Percentiles rank a stretch among this genome's conserved stretches.
These are phyloP conservation scores for Paramecium tetraurelia DNA, from an alignment of 73 alveolate species.

Conservation along the genomic window DNA sequence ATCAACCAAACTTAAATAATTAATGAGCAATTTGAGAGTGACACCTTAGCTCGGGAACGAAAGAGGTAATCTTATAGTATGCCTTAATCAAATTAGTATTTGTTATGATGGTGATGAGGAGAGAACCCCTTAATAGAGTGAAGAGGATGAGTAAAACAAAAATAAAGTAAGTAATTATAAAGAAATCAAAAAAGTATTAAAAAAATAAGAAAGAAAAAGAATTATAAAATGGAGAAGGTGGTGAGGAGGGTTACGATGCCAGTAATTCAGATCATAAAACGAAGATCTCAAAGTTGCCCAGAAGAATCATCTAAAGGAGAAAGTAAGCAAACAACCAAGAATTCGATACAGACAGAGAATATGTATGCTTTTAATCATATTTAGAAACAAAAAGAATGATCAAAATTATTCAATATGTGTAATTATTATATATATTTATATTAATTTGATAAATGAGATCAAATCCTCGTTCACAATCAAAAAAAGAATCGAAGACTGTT, in stretches of 20 bases:
- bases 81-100: not conserved
- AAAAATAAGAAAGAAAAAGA: constrained; percentile 18
- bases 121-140: not conserved
- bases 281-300: not conserved
- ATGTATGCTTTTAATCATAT: not conserved
- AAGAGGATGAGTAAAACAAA: not conserved
- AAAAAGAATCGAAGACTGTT: not conserved
- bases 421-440: not conserved
- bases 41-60: not conserved
- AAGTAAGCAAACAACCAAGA: not conserved
- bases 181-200: not conserved
- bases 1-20: not conserved
- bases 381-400: not conserved
- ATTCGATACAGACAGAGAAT: not conserved
- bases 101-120: constrained; percentile 1
- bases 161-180: not conserved
- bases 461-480: not conserved
- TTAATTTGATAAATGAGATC: not conserved
- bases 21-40: not conserved
- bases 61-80: not conserved
- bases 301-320: not conserved
- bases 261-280: constrained; percentile 23
- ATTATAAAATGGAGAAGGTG: not conserved
- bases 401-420: not conserved
- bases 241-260: not conserved